Evolutionary conservation across 192 early-diverging fungal genomes (phyloP), one percentile per base, ranked within the genome.

Genomic region (Chytriomyces confervae): DNA sequence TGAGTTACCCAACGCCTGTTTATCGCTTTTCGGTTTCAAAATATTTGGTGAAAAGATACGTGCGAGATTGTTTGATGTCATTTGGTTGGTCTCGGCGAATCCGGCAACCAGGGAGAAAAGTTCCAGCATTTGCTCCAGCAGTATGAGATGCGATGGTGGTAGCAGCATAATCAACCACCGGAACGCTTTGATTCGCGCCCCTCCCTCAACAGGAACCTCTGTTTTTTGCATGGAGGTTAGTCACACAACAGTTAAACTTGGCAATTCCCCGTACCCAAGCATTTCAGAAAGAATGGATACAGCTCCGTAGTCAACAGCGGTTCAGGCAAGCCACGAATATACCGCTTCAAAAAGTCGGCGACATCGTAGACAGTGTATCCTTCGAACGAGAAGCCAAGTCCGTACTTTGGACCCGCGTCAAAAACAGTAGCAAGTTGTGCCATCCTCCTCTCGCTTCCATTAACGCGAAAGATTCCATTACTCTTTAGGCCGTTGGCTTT

Each of bases 351-450:
- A 46, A 84, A 77, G 48, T 83, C 86, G 0, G 87, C 87, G 24
- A 86, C 84, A 73, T 89, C 87, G 66, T 86, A 85, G 7, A 81
- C 77, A 43, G 75, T 82, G 78, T 82, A 86, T 43, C 84, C 87
- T 44, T 86, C 83, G 62, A 86, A 86, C 5, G 77, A 73, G n/a
- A 79, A 80, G 48, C 81, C 83, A 36, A 63, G 65, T 5, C 85
- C 85, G 72, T 86, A 86, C 20, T 47, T 61, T 7, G 85, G 85
- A 11, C 84, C 76, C 10, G 83, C 76, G 51, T 85, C 79, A 79
- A 86, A 86, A 43, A 71, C 62, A 6, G 50, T 62, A 8, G 81
- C 72, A 13, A 88, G 72, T 48, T 81, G 80, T 13, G 62, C 50
- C 64, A 88, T 88, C 6, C 87, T 62, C 36, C 76, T 65, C 75